Conservation (phyloP, 805 yeast species). For the Metschnikowia bowlesiae region DNA sequence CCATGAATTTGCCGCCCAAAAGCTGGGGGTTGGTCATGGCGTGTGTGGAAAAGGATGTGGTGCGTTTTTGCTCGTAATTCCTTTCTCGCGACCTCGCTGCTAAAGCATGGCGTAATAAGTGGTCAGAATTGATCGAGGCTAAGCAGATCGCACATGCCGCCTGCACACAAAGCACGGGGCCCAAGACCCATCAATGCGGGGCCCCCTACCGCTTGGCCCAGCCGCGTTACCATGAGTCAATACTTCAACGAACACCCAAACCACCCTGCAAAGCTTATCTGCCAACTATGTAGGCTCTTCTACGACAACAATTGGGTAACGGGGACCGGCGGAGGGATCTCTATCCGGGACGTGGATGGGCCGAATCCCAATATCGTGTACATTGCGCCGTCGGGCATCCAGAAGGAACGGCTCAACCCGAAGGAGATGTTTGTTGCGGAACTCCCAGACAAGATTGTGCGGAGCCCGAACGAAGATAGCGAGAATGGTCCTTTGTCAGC, state of each 20-base stretch:
- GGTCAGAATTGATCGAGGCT: neutral
- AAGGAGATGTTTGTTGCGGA: slow-evolving; percentile 77
- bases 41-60: neutral
- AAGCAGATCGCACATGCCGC: neutral
- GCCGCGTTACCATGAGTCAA: neutral
- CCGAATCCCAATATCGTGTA: slow-evolving; percentile 47
- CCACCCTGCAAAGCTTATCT: slow-evolving; percentile 82
- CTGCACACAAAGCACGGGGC: neutral
- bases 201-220: neutral
- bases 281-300: slow-evolving; percentile 72
- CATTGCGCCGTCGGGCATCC: slow-evolving; percentile 95
- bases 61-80: too few species aligned
- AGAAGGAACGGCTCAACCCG: slow-evolving; percentile 82
- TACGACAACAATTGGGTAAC: slow-evolving; percentile 87
- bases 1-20: slow-evolving; percentile 27
- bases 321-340: slow-evolving; percentile 95
- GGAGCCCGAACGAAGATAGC: slow-evolving; percentile 47
- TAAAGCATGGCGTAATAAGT: neutral
- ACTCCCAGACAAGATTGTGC: slow-evolving; percentile 46
- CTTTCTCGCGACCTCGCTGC: neutral
- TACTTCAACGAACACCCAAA: slow-evolving; percentile 35
- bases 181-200: neutral
- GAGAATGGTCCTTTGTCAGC: slow-evolving; percentile 17
- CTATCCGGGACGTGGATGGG: slow-evolving; percentile 53
- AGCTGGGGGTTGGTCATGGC: slow-evolving; percentile 3